phyloP scores from a whole-genome alignment of 2,329 filamentous ascomycete species.

The Lasiodiplodia theobromae region DNA sequence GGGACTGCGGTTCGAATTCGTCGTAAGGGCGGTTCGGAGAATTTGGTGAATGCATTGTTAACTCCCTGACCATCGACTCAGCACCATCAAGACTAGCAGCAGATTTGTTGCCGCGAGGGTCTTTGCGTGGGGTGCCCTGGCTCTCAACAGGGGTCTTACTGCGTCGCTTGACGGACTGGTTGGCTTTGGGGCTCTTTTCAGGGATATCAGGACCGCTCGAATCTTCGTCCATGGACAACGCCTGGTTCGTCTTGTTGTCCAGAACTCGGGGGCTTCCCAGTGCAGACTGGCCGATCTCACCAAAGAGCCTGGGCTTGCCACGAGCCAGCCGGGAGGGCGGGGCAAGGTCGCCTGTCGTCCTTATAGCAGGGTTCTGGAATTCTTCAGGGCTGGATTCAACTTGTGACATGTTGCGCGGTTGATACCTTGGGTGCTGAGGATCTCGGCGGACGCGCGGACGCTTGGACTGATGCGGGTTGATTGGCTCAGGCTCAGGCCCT shows the following conservation, averaged over 20 bases:
- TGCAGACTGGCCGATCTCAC: conserved; percentile 65
- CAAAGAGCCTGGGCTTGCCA: conserved; percentile 61
- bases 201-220: conserved; percentile 30
- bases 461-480: conserved; percentile 51
- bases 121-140: conserved; percentile 19
- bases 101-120: conserved; percentile 23
- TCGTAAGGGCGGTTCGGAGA: conserved; percentile 47
- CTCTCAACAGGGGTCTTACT: conserved; percentile 23
- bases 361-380: conserved; percentile 39
- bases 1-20: conserved; percentile 47
- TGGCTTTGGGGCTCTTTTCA: conserved; percentile 32
- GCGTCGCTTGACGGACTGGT: conserved; percentile 20
- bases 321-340: conserved; percentile 39
- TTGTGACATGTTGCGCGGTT: conserved; percentile 45
- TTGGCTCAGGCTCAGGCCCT: conserved; percentile 31
- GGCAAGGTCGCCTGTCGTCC: conserved; percentile 36
- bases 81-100: conserved; percentile 55
- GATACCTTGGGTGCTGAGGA: conserved; percentile 46
- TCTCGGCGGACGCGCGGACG: conserved; percentile 44
- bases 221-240: conserved; percentile 36
- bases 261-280: conserved; percentile 61
- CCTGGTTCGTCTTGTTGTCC: conserved; percentile 39
- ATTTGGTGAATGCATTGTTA: conserved; percentile 57
- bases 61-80: conserved; percentile 56
- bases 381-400: conserved; percentile 48